Evolutionary conservation across 345 rosid genomes (phyloP).

Genomic region (rapeseed (Brassica napus)): Da-Ae NC_063447.1:44614001-44614500

Average conservation of each 20-base stretch:
- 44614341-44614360: conserved; percentile 13
- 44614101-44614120: not conserved
- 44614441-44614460: conserved; percentile 12
- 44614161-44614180: not conserved
- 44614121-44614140: not conserved
- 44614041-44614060: too few species aligned
- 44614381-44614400: conserved; percentile 15
- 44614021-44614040: too few species aligned
- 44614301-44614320: conserved; percentile 12
- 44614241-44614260: conserved; percentile 28
- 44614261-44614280: conserved; percentile 29
- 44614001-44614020: too few species aligned
- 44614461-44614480: conserved; percentile 40
- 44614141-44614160: not conserved
- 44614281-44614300: conserved; percentile 20
- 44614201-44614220: not conserved
- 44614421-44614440: not conserved
- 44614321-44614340: not conserved
- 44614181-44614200: not conserved
- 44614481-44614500: conserved; percentile 35
- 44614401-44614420: conserved; percentile 11
- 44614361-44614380: conserved; percentile 23
- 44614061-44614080: too few species aligned
- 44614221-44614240: not conserved
- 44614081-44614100: not conserved